Evolutionary conservation across 371 early-diverging fungal species (phyloP), one percentile per base, ranked within the genome.

Genomic region (Actinomucor elegans): DNA sequence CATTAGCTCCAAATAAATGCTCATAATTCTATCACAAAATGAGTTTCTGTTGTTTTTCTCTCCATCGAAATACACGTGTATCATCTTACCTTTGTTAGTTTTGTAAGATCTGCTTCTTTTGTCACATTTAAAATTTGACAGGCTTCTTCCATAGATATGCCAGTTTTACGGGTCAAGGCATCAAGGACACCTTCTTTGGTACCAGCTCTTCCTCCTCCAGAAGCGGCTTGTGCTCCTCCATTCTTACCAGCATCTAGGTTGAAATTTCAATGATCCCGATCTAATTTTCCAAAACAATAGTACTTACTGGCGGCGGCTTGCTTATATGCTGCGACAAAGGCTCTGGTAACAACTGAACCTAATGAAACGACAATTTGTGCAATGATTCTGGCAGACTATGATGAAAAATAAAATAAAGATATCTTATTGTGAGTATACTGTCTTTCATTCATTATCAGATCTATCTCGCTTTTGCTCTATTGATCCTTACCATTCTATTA

Each of bases 301-400:
- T 24, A 81, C 87, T 59, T 87, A 94, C 94, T 91, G 23, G 90
- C 91, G 37, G 92, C 87, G 10, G 95, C 96, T 66, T 94, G 90
- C 48, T 88, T 89, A 70, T 92, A 96, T 20, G 98, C 97, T 33
- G 94, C 97, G 60, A 92, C 82, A 68, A 95, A 93, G 21, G 98
- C 98, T 65, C 87, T 85, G 34, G 94, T 94, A 32, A 95, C 79
- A 59, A 97, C 92, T 48, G 88, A 89, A 10, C 89, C 78, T 34
- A 94, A 92, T 48, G 86, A 85, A 9, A 94, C 71, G 29, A 94
- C 75, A 66, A 97, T 82, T 72, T 97, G 94, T 33, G 92, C 88
- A 56, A 96, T 82, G 35, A 93, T 70, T 73, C 85, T 71, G 37
- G 66, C 85, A 55, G 85, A 81, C 84, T 84, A 54, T 32, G 12